Evolutionary conservation across 306 rosid species (phyloP), one percentile per base, ranked within the genome.

Genomic region (Lithocarpus polystachyus): DNA sequence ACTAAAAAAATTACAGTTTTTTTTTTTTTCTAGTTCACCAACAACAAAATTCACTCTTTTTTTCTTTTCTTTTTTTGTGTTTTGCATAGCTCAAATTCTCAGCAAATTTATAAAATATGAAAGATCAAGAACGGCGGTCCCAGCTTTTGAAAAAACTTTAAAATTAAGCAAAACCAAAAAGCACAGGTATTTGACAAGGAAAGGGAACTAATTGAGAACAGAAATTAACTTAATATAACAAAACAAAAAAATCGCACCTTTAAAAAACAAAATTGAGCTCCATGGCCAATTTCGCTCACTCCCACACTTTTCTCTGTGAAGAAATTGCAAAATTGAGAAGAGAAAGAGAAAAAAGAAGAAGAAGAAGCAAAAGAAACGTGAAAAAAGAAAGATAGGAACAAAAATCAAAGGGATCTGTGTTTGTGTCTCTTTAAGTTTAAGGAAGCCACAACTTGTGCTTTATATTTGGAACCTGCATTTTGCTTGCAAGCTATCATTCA

Each of bases 401-500:
- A 35, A 75, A 33, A 68, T 8, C 48, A 68, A 43, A 56, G 75
- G 80, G 89, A 40, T 40, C 45, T 40, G 45, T 40, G 2, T 2
- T 40, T 40, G 12, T 40, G 11, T 40, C 12, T 40, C 45, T 40
- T 40, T 2, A 8, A 40, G 3, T 40, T 40, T 40, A 3, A 8
- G 8, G 45, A 40, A 40, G 45, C 45, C 67, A 69, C 67, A 26
- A 56, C 12, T 40, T 40, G 14, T 23, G 72, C 45, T 33, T 35
- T 8, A 40, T 40, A 7, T 37, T 35, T 35, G n/a, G 51, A 33
- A 67, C 15, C 52, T 67, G 52, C 72, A 67, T 31, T 75, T 82
- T 80, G 56, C 77, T 78, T 48, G 28, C 62, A 35, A 65, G 53
- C 20, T 75, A 82, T 74, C 72, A 2, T 59, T 35, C 64, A 78